Evolutionary conservation across 1,139 yeast species (phyloP).

Genomic region (Suhomyces wounanorum): DNA sequence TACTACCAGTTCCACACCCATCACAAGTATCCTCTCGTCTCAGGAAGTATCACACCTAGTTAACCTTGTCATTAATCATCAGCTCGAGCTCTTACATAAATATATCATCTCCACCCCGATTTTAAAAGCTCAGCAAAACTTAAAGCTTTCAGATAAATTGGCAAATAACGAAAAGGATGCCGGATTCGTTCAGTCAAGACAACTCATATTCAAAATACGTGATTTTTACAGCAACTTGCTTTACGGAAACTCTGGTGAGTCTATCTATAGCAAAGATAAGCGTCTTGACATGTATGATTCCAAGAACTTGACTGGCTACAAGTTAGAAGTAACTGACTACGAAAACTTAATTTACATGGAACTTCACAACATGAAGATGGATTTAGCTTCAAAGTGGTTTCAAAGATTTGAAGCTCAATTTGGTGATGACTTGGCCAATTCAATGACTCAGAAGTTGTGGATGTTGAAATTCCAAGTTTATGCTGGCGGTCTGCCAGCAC

Average conservation of each 20-base stretch:
- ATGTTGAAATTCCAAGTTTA: conserved; percentile 34
- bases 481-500: conserved; percentile 36
- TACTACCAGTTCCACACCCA: conserved; percentile 9
- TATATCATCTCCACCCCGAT: conserved; percentile 14
- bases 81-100: conserved; percentile 18
- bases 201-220: conserved; percentile 27
- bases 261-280: conserved; percentile 24
- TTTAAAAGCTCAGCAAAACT: conserved; percentile 11
- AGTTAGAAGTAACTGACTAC: conserved; percentile 32
- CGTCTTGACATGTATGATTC: conserved; percentile 25
- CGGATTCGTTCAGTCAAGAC: conserved; percentile 14
- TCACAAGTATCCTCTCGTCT: conserved; percentile 19
- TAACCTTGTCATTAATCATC: conserved; percentile 26
- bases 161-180: conserved; percentile 8
- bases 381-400: conserved; percentile 46
- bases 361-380: conserved; percentile 36
- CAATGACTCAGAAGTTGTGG: conserved; percentile 40
- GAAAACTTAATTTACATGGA: conserved; percentile 44
- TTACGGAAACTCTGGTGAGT: conserved; percentile 22
- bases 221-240: conserved; percentile 31
- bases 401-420: conserved; percentile 32
- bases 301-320: conserved; percentile 23
- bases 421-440: conserved; percentile 17
- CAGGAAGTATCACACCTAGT: conserved; percentile 31
- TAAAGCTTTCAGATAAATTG: conserved; percentile 15